These are phyloP conservation scores for Hysterangium stoloniferum DNA, from an alignment of 768 basidiomycete genomes.

Conservation along the genomic window DNA sequence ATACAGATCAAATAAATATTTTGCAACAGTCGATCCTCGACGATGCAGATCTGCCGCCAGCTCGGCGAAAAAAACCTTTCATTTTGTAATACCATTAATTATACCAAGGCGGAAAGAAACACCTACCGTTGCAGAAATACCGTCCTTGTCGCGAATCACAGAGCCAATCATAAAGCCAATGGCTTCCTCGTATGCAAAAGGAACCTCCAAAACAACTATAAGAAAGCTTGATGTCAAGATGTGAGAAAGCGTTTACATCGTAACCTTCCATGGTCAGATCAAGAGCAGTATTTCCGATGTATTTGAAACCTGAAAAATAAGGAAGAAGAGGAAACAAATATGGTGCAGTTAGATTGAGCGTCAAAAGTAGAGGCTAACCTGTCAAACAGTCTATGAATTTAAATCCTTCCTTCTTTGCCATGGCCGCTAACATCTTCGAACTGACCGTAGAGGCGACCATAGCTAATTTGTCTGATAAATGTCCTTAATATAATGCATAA, in stretches of 20 bases:
- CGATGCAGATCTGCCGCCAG: slow-evolving; percentile 44
- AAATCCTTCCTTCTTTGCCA: slow-evolving; percentile 73
- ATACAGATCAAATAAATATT: slow-evolving; percentile 59
- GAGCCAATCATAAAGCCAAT: slow-evolving; percentile 87
- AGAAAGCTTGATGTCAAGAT: not conserved
- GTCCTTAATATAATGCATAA: not conserved
- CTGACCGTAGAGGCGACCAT: slow-evolving; percentile 90
- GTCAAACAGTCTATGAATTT: slow-evolving; percentile 81
- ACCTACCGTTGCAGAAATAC: slow-evolving; percentile 69
- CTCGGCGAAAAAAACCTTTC: slow-evolving; percentile 68
- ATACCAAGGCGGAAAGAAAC: not conserved
- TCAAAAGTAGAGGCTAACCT: slow-evolving; percentile 32
- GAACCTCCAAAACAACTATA: slow-evolving; percentile 16
- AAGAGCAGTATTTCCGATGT: slow-evolving; percentile 77
- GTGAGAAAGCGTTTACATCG: slow-evolving; percentile 32
- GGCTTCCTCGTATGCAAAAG: slow-evolving; percentile 87
- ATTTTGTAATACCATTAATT: too few relatives aligned
- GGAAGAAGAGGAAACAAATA: slow-evolving; percentile 14
- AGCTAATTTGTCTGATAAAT: slow-evolving; percentile 49
- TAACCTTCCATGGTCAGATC: slow-evolving; percentile 57
- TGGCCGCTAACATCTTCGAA: slow-evolving; percentile 79
- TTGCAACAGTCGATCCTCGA: slow-evolving; percentile 45
- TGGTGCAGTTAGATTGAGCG: slow-evolving; percentile 8
- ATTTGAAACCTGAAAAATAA: slow-evolving; percentile 66
- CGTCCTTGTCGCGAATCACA: slow-evolving; percentile 80